Conservation (phyloP, 1,284 basidiomycete species). For the Trametes versicolor region DNA sequence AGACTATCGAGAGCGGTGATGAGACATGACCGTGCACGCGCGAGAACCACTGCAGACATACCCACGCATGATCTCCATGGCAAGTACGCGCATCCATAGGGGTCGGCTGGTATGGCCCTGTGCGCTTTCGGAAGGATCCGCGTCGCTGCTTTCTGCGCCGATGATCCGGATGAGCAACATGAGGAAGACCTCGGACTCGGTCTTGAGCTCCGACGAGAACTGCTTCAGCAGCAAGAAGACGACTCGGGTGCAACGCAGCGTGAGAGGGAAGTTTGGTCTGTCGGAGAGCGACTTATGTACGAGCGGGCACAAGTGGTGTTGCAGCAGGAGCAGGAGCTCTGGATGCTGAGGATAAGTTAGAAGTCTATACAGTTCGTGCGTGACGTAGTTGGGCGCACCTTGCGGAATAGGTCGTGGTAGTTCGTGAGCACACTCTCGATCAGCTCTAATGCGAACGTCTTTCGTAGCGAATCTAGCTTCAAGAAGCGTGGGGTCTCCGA, state of each 20-base stretch:
- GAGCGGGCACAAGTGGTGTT: constrained; percentile 90
- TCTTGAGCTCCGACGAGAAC: constrained; percentile 83
- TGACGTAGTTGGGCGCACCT: constrained; percentile 55
- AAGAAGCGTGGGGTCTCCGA: constrained; percentile 87
- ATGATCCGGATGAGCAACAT: constrained; percentile 84
- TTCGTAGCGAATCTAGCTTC: constrained; percentile 85
- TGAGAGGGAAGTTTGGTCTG: constrained; percentile 86
- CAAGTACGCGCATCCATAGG: constrained; percentile 88
- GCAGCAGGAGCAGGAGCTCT: constrained; percentile 86
- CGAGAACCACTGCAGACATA: constrained; percentile 36
- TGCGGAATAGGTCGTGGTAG: constrained; percentile 88
- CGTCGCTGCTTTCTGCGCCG: constrained; percentile 64
- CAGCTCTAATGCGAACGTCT: constrained; percentile 95
- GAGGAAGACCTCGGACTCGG: constrained; percentile 88
- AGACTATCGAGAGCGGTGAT: constrained; percentile 54
- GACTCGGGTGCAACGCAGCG: constrained; percentile 90
- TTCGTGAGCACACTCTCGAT: constrained; percentile 98
- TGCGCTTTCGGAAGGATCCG: constrained; percentile 38
- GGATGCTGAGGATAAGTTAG: constrained; percentile 62
- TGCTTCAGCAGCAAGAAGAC: constrained; percentile 94
- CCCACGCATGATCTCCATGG: constrained; percentile 94
- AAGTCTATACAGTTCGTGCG: neutral
- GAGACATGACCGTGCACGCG: neutral
- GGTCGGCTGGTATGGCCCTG: constrained; percentile 59
- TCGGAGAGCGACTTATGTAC: constrained; percentile 89